Base-by-base conservation (phyloP, 2,329 filamentous ascomycete species). In the Bipolaris cookei region DNA sequence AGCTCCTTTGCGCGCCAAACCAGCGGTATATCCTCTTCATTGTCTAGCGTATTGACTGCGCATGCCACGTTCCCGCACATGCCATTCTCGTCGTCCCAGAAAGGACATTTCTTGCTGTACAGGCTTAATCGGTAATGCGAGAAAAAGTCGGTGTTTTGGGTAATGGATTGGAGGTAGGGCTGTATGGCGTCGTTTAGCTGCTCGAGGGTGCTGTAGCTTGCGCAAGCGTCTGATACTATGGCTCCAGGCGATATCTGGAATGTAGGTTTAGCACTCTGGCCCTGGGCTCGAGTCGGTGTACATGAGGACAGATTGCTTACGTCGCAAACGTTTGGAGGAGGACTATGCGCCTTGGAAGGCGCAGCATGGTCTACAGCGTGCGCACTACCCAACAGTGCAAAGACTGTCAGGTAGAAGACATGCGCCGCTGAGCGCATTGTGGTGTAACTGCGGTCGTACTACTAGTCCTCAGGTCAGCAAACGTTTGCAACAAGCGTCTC, bases 1-100 rank as follows among this genome's bases (percentile, higher is more conserved):
- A 99, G 83, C 78, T 97, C 91, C 75, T 92, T 90, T 16, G 93
- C 90, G 42, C 94, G 88, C 95, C 95, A 99, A 59, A 96, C 89
- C 64, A 86, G 81, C 7, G 95, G 95, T 52, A 99, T 92, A 64
- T 98, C 94, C 62, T 96, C 90, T 77, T 99, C 94, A 64, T 96
- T 93, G 52, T 98, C 94, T 59, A 98, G 84, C 0, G 94, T 98
- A 73, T 95, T 92, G 16, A 99, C 95, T 10, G 94, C 91, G 75
- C 95, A 99, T 18, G 93, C 95, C 67, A 96, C 92, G 78, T 99
- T 99, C 64, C 93, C 95, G 78, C 95, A 99, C 84, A 97, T 91
- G 76, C 91, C 91, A 77, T 90, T 90, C 60, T 92, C 89, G 76
- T 99, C 95, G 72, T 88, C 86, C 94, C 95, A 99, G 76, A 98